Base-by-base conservation (phyloP, 1,284 basidiomycete genomes). In the Ceraceosorus guamensis region DNA sequence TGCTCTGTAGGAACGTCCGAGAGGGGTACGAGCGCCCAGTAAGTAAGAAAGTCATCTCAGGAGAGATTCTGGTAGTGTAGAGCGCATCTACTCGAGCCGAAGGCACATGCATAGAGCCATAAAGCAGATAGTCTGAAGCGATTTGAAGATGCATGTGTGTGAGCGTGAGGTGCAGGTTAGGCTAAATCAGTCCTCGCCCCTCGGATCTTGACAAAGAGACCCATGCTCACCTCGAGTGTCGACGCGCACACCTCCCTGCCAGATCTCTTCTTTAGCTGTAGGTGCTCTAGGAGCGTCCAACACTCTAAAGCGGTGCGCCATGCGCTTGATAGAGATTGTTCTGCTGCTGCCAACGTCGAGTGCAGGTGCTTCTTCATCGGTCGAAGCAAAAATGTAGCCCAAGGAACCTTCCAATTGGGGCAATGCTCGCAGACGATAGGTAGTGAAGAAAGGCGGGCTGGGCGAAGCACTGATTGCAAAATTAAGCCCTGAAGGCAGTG, bases 381-480 rank as follows among this genome's bases (percentile, higher is more conserved):
- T 61, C 13, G 37, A 52, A 3, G 88, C 88, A 69, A 92, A 91
- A 62, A 95, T 88, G 75, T 96, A 96, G 41, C 89, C 90, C 45
- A 96, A 81, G 0, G 88, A 89, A n/a, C 91, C 92, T 66, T 88
- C 88, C 53, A 96, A 81, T 7, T 87, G 87, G 0, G 91, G 91
- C 76, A 95, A 82, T 6, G 89, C 89, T 59, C 88, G 91, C 80
- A 93, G 87, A 3, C 89, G 86, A 76, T 92, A 91, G 0, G 87
- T 87, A 0, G 90, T 93, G 79, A 95, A 95, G 45, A 92, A 79
- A 11, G 55, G 48, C 0, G 87, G 82, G 70, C 91, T 89, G 5
- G 91, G 89, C 2, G 89, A 85, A 68, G 93, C 92, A 14, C 91
- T 90, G 52, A 93, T 82, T 4, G 85, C 85, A 58, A 91, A 81